These are phyloP conservation scores for Monosporozyma servazzii DNA, from an alignment of 805 yeast genomes.

Conservation along the genomic window DNA sequence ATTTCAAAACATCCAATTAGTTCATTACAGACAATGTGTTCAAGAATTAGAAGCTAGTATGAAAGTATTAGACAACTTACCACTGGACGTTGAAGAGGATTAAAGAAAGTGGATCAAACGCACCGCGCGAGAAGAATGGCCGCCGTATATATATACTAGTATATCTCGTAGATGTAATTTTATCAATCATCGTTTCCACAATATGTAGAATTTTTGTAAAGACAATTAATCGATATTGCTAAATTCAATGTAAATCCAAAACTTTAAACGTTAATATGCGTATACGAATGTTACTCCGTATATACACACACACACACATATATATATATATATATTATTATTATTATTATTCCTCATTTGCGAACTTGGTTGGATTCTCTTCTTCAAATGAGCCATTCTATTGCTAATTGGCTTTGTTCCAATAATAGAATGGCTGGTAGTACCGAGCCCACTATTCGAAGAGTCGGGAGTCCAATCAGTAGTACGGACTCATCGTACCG, in stretches of 20 bases:
- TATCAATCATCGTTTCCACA: neutral
- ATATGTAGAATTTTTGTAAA: neutral
- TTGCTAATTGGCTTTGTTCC: neutral
- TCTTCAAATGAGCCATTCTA: no score
- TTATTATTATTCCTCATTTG: no score
- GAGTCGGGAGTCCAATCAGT: neutral
- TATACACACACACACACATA: no score
- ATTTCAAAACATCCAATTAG: constrained; percentile 61
- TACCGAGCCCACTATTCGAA: neutral
- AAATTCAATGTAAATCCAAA: neutral
- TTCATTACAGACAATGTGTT: constrained; percentile 48
- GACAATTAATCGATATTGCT: neutral
- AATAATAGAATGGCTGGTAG: neutral
- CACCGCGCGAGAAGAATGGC: no score
- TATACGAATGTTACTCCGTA: no score
- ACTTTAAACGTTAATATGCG: no score
- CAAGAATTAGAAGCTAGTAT: constrained; percentile 39
- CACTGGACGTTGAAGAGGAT: constrained; percentile 3
- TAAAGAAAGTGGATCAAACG: neutral
- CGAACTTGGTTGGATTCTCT: no score
- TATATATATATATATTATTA: no score
- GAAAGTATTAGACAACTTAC: constrained; percentile 31
- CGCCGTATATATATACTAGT: neutral
- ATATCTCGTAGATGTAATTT: neutral
- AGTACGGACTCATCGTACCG: no score